A percentile compares a stretch with the other conserved stretches of the same genome.
phyloP scores from a whole-genome alignment of 805 yeast species.

The Torulaspora delbrueckii region DNA sequence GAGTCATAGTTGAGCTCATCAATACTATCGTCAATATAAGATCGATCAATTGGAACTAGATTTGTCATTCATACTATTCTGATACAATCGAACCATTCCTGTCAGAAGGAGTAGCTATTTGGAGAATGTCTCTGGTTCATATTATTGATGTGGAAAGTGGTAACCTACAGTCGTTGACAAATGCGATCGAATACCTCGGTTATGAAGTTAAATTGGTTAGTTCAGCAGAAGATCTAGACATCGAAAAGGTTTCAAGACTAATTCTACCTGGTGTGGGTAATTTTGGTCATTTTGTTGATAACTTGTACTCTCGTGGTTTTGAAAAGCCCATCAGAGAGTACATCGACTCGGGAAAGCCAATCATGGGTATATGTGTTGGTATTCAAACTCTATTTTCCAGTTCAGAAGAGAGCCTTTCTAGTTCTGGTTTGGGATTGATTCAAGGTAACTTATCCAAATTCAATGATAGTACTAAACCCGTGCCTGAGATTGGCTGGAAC shows the following conservation, averaged over 20 bases:
- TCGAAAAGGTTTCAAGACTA: slow-evolving; percentile 46
- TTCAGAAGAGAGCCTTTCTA: slow-evolving; percentile 67
- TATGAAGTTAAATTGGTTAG: slow-evolving; percentile 59
- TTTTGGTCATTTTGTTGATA: slow-evolving; percentile 86
- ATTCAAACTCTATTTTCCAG: slow-evolving; percentile 75
- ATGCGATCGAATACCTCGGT: slow-evolving; percentile 79
- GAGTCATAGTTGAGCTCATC: neutral
- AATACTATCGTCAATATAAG: neutral
- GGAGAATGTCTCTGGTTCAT: slow-evolving; percentile 36
- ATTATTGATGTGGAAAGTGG: slow-evolving; percentile 94
- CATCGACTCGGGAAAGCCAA: slow-evolving; percentile 69
- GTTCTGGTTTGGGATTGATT: slow-evolving; percentile 57
- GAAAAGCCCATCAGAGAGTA: slow-evolving; percentile 61
- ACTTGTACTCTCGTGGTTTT: slow-evolving; percentile 57
- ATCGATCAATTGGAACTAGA: neutral
- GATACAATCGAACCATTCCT: too few species aligned
- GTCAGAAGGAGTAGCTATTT: neutral
- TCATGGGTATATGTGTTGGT: slow-evolving; percentile 98
- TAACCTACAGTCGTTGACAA: slow-evolving; percentile 79
- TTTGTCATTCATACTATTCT: too few species aligned
- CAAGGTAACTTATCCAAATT: slow-evolving; percentile 56
- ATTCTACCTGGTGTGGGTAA: slow-evolving; percentile 97
- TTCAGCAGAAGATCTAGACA: slow-evolving; percentile 50
- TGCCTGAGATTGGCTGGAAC: slow-evolving; percentile 98
- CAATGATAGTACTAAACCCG: slow-evolving; percentile 61